Percentiles rank a stretch among this genome's conserved stretches.
These are phyloP conservation scores for Luzula sylvatica DNA, from an alignment of 176 grass and related monocot genomes.

Conservation along the genomic window DNA sequence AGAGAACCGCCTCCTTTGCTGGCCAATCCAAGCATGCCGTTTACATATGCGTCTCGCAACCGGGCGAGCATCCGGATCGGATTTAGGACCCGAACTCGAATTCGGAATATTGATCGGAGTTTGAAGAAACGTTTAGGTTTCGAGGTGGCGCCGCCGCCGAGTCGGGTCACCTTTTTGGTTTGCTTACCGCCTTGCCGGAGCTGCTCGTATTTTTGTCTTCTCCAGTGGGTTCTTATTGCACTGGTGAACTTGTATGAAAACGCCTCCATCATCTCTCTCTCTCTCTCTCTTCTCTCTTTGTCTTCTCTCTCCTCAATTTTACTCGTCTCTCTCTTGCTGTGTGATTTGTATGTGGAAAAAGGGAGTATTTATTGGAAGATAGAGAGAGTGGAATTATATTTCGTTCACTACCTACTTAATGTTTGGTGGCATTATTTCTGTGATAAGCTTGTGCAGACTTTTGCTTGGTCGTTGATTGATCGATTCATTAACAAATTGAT, in stretches of 20 bases:
- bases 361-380: no score
- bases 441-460: no score
- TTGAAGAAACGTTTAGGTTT: conserved; percentile 24
- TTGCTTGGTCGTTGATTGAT: no score
- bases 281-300: background rate
- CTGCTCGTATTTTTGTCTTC: conserved; percentile 37
- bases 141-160: conserved; percentile 22
- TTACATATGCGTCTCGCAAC: conserved; percentile 65
- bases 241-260: conserved; percentile 54
- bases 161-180: conserved; percentile 25
- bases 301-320: background rate
- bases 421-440: no score
- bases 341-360: no score
- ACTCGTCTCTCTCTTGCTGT: no score
- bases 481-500: no score
- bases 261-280: conserved; percentile 24
- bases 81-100: conserved; percentile 19
- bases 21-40: conserved; percentile 53
- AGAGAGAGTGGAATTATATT: no score
- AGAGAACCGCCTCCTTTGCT: conserved; percentile 26
- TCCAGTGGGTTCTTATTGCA: conserved; percentile 69
- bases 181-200: conserved; percentile 19
- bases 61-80: conserved; percentile 38
- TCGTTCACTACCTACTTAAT: no score
- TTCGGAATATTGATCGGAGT: conserved; percentile 35